A percentile compares a stretch with the other conserved stretches of the same genome.
Evolutionary conservation across 2,329 filamentous ascomycete species (phyloP).

Genomic region (Trichophaea hybrida): DNA sequence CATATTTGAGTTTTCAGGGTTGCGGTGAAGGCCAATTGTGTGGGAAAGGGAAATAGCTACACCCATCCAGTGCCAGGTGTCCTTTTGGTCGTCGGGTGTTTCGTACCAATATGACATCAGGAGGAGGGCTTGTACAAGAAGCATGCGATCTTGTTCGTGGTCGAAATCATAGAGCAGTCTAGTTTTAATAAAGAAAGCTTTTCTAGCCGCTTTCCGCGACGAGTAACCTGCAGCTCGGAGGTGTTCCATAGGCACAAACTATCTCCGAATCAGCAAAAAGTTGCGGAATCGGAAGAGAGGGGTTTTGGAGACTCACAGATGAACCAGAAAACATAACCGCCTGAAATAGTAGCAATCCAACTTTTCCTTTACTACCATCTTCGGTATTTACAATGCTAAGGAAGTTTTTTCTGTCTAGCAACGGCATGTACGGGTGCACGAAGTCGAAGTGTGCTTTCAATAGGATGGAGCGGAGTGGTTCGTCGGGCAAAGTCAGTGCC

Average conservation of each 20-base stretch:
- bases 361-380: slow-evolving; percentile 54
- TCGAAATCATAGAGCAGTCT: slow-evolving; percentile 91
- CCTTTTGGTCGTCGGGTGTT: slow-evolving; percentile 90
- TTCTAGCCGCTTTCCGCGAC: slow-evolving; percentile 66
- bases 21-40: slow-evolving; percentile 82
- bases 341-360: slow-evolving; percentile 81
- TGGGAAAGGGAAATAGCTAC: slow-evolving; percentile 85
- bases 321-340: slow-evolving; percentile 88
- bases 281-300: neutral
- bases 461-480: slow-evolving; percentile 60
- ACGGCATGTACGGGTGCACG: slow-evolving; percentile 86
- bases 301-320: slow-evolving; percentile 33
- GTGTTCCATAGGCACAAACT: slow-evolving; percentile 64
- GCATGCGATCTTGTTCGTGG: slow-evolving; percentile 78
- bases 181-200: slow-evolving; percentile 76
- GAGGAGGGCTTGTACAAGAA: slow-evolving; percentile 73
- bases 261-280: neutral
- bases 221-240: slow-evolving; percentile 64
- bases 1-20: slow-evolving; percentile 66
- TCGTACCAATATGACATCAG: slow-evolving; percentile 98
- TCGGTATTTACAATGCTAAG: slow-evolving; percentile 46
- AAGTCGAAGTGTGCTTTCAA: slow-evolving; percentile 74
- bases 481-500: slow-evolving; percentile 60
- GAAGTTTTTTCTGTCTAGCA: slow-evolving; percentile 55
- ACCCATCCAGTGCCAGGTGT: slow-evolving; percentile 98